Base-by-base conservation (phyloP, 2,329 filamentous ascomycete genomes). In the Penicillium janthinellum region DNA sequence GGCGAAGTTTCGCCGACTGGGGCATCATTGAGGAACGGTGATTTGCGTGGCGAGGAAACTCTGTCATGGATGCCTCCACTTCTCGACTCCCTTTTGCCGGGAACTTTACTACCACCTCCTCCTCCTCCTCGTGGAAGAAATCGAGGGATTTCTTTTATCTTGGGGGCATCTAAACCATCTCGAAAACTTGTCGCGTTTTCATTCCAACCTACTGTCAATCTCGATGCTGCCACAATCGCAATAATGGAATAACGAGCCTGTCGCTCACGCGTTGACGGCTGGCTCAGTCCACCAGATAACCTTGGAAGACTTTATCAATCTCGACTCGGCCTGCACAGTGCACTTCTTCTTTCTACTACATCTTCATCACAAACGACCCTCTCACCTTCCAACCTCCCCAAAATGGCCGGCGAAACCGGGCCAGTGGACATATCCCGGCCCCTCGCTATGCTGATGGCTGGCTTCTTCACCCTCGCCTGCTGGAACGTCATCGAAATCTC, bases 401-500 rank as follows among this genome's bases (percentile, higher is more conserved):
- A 10, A 14, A 65, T 65, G 63, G 57, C 58, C 25, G 63, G 63
- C 25, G 56, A 65, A 61, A 65, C 61, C 5, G 63, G 63, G 1
- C 63, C 63, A 4, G 35, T 65, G 44, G n/a, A 61, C 3, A 34
- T 61, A 15, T 61, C 63, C n/a, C 60, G 55, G 17, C 42, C 58
- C 10, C 45, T 61, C 8, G 61, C 61, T n/a, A 65, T 65, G 63
- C 54, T 65, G 14, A 61, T 65, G 15, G 58, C 63, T 31, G 59
- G 54, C 37, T 47, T 65, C 15, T 60, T 65, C 35, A 45, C 61
- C 11, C 53, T 65, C 8, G 35, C 63, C 14, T 58, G 52, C 38
- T 65, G 52, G 50, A 65, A 61, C 17, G 61, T 63, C 15, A 52
- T 68, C 17, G 66, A 69, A 58, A 60, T 68, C 22, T 59, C 57